Evolutionary conservation across 306 rosid genomes (phyloP), one percentile per base, ranked within the genome.

Genomic region (Quercus rubra): DNA sequence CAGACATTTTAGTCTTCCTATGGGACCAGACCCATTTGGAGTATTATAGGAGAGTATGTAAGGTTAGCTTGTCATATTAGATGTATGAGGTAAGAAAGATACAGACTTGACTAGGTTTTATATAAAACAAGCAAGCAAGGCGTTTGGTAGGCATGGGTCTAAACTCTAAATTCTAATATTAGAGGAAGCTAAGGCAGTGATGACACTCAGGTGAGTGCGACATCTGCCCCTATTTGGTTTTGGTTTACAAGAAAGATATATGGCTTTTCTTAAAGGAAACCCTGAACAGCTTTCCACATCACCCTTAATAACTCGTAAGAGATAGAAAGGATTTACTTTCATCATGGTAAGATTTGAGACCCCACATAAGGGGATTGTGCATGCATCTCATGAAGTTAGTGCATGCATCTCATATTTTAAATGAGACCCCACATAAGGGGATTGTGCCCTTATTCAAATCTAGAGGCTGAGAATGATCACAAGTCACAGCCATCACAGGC

Each of bases 111-210:
- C 46, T 28, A 77, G 4, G 79, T 84, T 82, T 78, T 79, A 79
- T 57, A 68, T 77, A 79, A 52, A 68, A 63, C 78, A 74, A 82
- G 84, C 70, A 74, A 82, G 83, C 70, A 75, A 75, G 79, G 78
- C 74, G 68, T 43, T 71, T 81, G 93, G 93, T 89, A 84, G 91
- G 91, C 88, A 82, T 80, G 83, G 78, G 83, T 85, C 84, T 82
- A 7, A 35, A 6, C 43, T 38, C 43, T 38, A 38, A 38, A 38
- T 38, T 38, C 43, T 38, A 38, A 38, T 38, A 75, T 78, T 58
- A 58, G 63, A 69, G 76, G 83, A 81, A 84, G 80, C 77, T 82
- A 79, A 81, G 82, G 55, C 55, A 81, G 49, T 78, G 90, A 86
- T 78, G 90, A 86, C 89, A 83, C 7, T 79, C 23, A 71, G 75